A percentile compares a stretch with the other conserved stretches of the same genome.
Conservation (phyloP, 768 basidiomycete genomes). For the Lactarius evosmus region DNA sequence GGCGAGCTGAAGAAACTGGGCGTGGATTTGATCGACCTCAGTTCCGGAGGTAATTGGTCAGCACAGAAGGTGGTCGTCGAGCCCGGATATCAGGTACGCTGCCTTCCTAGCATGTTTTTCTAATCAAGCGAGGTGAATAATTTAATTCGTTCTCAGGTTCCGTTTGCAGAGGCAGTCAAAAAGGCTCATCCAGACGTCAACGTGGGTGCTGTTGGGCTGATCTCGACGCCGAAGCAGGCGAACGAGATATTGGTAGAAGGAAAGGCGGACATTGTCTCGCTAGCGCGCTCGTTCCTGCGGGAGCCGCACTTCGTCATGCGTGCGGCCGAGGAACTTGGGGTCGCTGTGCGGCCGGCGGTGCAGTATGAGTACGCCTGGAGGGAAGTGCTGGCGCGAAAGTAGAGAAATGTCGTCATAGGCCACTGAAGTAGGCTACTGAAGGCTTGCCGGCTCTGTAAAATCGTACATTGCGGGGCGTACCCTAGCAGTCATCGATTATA, state of each 20-base stretch:
- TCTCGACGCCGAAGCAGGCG: constrained; percentile 58
- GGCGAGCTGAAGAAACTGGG: constrained; percentile 56
- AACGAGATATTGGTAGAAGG: constrained; percentile 60
- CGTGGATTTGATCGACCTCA: constrained; percentile 75
- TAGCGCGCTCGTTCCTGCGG: constrained; percentile 65
- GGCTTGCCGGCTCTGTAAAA: no score
- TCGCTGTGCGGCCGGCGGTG: constrained; percentile 62
- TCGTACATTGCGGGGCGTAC: no score
- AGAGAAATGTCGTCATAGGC: constrained; percentile 2
- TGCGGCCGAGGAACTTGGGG: constrained; percentile 62
- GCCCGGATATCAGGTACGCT: constrained; percentile 60
- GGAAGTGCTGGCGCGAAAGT: constrained; percentile 35
- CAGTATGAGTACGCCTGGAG: constrained; percentile 67
- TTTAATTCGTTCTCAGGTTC: constrained; percentile 43
- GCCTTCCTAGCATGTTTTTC: neutral
- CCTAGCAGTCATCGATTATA: neutral
- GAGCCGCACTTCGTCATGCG: constrained; percentile 61
- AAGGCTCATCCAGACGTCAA: constrained; percentile 52
- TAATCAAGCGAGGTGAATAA: neutral
- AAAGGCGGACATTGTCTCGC: constrained; percentile 64
- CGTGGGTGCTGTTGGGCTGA: constrained; percentile 68
- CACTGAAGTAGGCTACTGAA: no score
- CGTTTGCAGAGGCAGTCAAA: constrained; percentile 65
- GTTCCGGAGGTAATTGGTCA: constrained; percentile 38
- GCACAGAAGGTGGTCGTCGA: constrained; percentile 53